Evolutionary conservation across 306 rosid species (phyloP), one percentile per base, ranked within the genome.

Genomic region (Glycine latifolia): DNA sequence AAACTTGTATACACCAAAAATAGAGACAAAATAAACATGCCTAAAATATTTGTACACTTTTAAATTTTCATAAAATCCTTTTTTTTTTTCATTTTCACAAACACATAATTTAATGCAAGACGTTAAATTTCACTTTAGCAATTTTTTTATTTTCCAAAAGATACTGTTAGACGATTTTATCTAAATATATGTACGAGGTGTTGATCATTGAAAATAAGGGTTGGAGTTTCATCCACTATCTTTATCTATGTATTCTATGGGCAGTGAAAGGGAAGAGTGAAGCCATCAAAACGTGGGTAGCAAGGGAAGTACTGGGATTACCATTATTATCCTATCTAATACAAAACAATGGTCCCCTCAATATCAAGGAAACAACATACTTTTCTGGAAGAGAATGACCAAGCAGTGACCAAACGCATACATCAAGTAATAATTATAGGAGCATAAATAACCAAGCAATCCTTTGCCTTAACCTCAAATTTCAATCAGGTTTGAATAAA

Each of bases 341-440:
- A 26, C 31, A 26, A 26, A n/a, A 33, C 49, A 52, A 26, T 81
- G 88, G 86, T 85, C 90, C 86, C 88, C 77, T 13, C 10, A 48
- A 8, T 15, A 4, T 55, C 8, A 72, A 41, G 14, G 65, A 43
- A 54, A 49, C 31, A 26, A 26, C 13, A 47, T 10, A 3, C 59
- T 70, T 71, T 49, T 63, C 33, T 55, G 50, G 52, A 10, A 43
- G 43, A 76, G 17, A 76, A 76, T 39, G 44, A 39, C 66, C 52
- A 47, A 73, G 10, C 65, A 72, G n/a, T 62, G 43, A 66, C 53
- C 74, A 50, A 10, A 48, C 5, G 2, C 20, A 48, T 48, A n/a
- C 48, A 31, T 7, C 8, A 14, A 35, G 13, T 13, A 26, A 26
- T 26, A 55, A 55, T 55, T 41, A 43, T 6, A 8, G 7, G 2